Evolutionary conservation across 768 basidiomycete genomes (phyloP).

Genomic region (Crepidotus variabilis): DNA sequence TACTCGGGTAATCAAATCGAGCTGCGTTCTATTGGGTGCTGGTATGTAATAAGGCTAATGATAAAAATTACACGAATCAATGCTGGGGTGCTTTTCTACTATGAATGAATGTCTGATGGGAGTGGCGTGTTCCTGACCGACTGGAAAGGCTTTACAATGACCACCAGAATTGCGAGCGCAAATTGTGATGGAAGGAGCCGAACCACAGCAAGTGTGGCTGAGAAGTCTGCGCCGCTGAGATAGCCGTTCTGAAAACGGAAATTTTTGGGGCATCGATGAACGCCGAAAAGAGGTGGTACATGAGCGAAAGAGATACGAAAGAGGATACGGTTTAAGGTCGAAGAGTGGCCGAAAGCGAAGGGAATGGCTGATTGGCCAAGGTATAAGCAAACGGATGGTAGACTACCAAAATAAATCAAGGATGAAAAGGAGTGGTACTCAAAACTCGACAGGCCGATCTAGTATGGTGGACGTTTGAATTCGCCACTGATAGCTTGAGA

Average conservation of each 20-base stretch:
- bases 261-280: not conserved
- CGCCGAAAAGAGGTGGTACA: not conserved
- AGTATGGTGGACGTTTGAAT: constrained; percentile 58
- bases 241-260: not conserved
- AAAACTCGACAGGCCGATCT: not conserved
- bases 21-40: not conserved
- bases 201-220: not conserved
- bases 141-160: not conserved
- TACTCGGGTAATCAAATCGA: not conserved
- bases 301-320: not conserved
- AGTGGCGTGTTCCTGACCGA: too few relatives aligned
- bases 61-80: not conserved
- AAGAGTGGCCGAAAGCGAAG: not conserved
- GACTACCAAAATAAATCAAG: not conserved
- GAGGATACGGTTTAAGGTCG: not conserved
- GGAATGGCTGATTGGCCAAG: not conserved
- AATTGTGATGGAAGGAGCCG: not conserved
- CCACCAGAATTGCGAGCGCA: not conserved
- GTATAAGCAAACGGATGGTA: not conserved
- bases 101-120: not conserved
- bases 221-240: not conserved
- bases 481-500: constrained; percentile 55
- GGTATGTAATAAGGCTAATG: not conserved
- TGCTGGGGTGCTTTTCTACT: not conserved
- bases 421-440: not conserved